Conservation (phyloP, 148 eudicot genomes). For the Rhododendron molle region DNA sequence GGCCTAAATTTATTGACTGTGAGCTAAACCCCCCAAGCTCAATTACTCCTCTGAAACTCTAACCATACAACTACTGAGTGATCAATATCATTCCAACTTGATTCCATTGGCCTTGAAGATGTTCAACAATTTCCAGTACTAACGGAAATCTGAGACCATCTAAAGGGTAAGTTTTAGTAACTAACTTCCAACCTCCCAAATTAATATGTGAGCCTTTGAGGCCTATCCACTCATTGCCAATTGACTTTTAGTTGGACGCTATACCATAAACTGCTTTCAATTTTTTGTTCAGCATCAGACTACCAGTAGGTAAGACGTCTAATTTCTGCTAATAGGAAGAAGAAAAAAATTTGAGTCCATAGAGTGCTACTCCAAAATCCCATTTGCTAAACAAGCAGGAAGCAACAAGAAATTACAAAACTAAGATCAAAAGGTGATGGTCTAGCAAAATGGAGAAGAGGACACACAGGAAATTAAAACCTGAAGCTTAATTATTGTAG, state of each 20-base stretch:
- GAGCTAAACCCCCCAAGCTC: too few species aligned
- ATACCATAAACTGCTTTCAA: not conserved
- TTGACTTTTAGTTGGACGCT: not conserved
- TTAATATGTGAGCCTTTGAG: not conserved
- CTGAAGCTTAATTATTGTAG: slow-evolving; percentile 86
- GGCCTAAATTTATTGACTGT: too few species aligned
- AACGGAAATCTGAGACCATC: too few species aligned
- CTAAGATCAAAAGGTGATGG: not conserved
- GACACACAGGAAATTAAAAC: slow-evolving; percentile 28
- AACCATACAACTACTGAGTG: too few species aligned
- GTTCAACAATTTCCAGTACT: too few species aligned
- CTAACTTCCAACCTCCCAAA: not conserved
- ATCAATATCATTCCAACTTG: too few species aligned
- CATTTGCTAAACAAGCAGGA: not conserved
- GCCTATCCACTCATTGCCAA: not conserved
- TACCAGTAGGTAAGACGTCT: not conserved
- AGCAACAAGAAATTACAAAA: not conserved
- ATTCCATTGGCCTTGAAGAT: too few species aligned
- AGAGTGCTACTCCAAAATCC: not conserved
- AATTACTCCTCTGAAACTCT: too few species aligned
- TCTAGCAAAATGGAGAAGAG: not conserved
- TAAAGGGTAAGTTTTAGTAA: too few species aligned
- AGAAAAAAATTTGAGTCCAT: not conserved
- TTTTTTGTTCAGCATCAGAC: not conserved
- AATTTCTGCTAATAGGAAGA: not conserved